Base-by-base conservation (phyloP, 805 yeast genomes). In the Nakazawaea ernobii region DNA sequence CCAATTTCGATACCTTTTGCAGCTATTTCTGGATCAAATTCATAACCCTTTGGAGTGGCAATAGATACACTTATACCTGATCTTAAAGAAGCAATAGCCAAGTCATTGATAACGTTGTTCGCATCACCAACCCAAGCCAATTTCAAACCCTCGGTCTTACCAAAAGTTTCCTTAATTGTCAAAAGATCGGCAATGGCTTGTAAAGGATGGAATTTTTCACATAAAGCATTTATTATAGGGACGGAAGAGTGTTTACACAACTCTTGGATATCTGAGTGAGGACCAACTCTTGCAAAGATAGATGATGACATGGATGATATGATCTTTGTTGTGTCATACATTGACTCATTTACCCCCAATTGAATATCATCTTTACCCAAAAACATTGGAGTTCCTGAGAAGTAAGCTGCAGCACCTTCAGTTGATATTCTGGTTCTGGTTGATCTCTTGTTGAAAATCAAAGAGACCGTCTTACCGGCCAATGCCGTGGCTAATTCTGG, bases 61-160 rank as follows among this genome's bases (percentile, higher is more conserved):
- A 91, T 74, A 0, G 92, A 65, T 11, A 91, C 94, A 49, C 78
- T 74, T 49, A 94, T 90, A 10, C 97, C 97, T 5, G 78, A 71
- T 68, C 84, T 89, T 54, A 89, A 74, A 26, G 94, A 79, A 8
- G 97, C 98, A 52, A 91, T 80, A 10, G 95, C 80, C 66, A 94
- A 75, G 68, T 94, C 99, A 64, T 94, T 92, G 51, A 94, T 84
- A 30, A 94, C 98, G 59, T 94, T 94, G 65, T 94, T 94, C 29
- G 97, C 84, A 64, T 92, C 99, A 50, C 99, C 99, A 15, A 94
- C 81, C 99, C 99, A 92, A 1, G 97, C 82, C 42, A 92, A 68
- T 57, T 89, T 91, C 53, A 90, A 74, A 4, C 80, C 81, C 53
- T 78, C 63, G 1, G 75, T 66, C 29, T 65, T 68, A 4, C 80